A percentile compares a stretch with the other conserved stretches of the same genome.
These are phyloP conservation scores for Heliophila coronopifolia DNA, from an alignment of 441 rosid genomes.

Conservation along the genomic window DNA sequence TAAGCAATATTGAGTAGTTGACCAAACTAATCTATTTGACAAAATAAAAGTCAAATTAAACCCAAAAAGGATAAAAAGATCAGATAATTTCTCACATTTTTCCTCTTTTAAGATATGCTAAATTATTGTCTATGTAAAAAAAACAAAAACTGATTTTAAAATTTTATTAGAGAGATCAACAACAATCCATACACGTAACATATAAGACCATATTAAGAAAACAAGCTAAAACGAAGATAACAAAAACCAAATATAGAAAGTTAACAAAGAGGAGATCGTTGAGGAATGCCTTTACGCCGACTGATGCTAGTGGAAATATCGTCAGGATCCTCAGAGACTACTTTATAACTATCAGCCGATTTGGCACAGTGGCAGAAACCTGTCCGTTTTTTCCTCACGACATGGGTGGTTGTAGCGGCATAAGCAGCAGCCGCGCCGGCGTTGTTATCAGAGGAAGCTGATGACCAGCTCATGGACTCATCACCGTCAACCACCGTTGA, in stretches of 20 bases:
- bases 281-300: slow-evolving; percentile 90
- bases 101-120: too few species aligned
- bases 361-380: slow-evolving; percentile 53
- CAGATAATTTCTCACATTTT: too few species aligned
- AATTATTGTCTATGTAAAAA: background rate
- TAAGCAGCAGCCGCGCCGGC: slow-evolving; percentile 21
- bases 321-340: slow-evolving; percentile 37
- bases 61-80: too few species aligned
- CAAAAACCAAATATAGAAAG: background rate
- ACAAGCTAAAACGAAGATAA: slow-evolving; percentile 4
- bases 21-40: too few species aligned
- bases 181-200: slow-evolving; percentile 26
- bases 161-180: slow-evolving; percentile 19
- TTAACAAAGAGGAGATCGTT: slow-evolving; percentile 82
- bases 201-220: slow-evolving; percentile 20
- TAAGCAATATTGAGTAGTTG: too few species aligned
- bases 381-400: slow-evolving; percentile 82
- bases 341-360: slow-evolving; percentile 46
- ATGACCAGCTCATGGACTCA: slow-evolving; percentile 71
- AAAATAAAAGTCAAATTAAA: too few species aligned
- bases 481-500: slow-evolving; percentile 70
- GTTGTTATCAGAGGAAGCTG: slow-evolving; percentile 52
- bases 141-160: background rate
- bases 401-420: slow-evolving; percentile 25
- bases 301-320: slow-evolving; percentile 65